Base-by-base conservation (phyloP, 2,329 filamentous ascomycete genomes). In the Elsinoe perseae region DNA sequence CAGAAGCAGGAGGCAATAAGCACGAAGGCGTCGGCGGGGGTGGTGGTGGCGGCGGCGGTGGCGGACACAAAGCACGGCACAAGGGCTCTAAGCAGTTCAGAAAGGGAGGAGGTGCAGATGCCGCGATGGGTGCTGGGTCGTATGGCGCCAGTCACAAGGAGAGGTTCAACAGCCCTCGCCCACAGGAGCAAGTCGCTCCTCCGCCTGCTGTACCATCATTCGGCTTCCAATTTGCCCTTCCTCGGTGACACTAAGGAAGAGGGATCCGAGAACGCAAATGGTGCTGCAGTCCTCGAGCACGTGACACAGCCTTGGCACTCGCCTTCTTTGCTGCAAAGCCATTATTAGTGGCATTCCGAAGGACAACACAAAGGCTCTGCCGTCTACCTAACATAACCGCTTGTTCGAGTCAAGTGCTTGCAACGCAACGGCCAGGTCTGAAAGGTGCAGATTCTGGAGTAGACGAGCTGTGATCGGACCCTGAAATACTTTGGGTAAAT, bases 171-270 rank as follows among this genome's bases (percentile, higher is more conserved):
- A 57, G 57, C 25, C 56, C 54, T 14, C 53, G 57, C 14, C 60
- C 60, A 38, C 69, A 67, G 18, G 69, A 71, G 61, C 69, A 69
- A 25, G 67, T 70, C 2, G 68, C 68, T 36, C 70, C 69, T 34
- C 69, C 70, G 25, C 70, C 70, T 4, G 66, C 70, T 16, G 70
- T 73, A 30, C 70, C 70, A 20, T 66, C 65, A 7, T 73, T 73
- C 56, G 70, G 70, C 0, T 72, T 70, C 57, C 66, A 63, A 52
- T 60, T 69, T 30, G 60, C 59, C 25, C 20, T 59, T 2, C 59
- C 59, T 3, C 55, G 59, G n/a, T 36, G n/a, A n/a, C n/a, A n/a
- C n/a, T n/a, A n/a, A n/a, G n/a, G n/a, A n/a, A n/a, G n/a, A n/a
- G n/a, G n/a, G n/a, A n/a, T n/a, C n/a, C n/a, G n/a, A n/a, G n/a